Conservation (phyloP, 805 yeast genomes). For the Saturnispora sanitii region DNA sequence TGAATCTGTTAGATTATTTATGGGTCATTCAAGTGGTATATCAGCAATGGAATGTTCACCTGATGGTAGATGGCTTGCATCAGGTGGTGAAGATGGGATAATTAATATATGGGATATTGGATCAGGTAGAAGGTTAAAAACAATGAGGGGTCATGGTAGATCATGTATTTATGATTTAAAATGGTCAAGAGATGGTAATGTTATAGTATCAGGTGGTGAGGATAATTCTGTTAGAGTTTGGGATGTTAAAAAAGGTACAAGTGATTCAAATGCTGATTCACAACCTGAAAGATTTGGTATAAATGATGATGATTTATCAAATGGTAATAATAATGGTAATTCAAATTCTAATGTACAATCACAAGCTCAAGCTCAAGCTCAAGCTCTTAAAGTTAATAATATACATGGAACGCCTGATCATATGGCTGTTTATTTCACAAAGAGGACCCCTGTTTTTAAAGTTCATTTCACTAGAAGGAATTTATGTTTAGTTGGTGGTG, state of each 20-base stretch:
- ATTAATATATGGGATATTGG: constrained; percentile 93
- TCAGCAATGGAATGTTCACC: constrained; percentile 84
- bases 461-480: constrained; percentile 88
- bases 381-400: constrained; percentile 51
- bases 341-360: not conserved
- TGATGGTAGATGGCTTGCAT: constrained; percentile 91
- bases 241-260: constrained; percentile 84
- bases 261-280: constrained; percentile 31
- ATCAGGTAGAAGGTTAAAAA: constrained; percentile 75
- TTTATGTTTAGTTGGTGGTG: constrained; percentile 88
- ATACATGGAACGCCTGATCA: constrained; percentile 56
- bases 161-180: constrained; percentile 75
- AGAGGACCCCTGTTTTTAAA: constrained; percentile 86
- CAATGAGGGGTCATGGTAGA: constrained; percentile 92
- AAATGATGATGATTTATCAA: constrained; percentile 15
- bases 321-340: constrained; percentile 5
- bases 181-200: constrained; percentile 81
- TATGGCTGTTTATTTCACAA: constrained; percentile 87
- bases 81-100: constrained; percentile 45
- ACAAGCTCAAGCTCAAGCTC: not conserved
- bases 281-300: constrained; percentile 45
- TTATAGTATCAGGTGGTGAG: constrained; percentile 84
- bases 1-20: constrained; percentile 78
- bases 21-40: constrained; percentile 88
- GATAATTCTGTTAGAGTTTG: constrained; percentile 91